These are phyloP conservation scores for Haplographium delicatum DNA, from an alignment of 495 filamentous ascomycete species.

Conservation along the genomic window DNA sequence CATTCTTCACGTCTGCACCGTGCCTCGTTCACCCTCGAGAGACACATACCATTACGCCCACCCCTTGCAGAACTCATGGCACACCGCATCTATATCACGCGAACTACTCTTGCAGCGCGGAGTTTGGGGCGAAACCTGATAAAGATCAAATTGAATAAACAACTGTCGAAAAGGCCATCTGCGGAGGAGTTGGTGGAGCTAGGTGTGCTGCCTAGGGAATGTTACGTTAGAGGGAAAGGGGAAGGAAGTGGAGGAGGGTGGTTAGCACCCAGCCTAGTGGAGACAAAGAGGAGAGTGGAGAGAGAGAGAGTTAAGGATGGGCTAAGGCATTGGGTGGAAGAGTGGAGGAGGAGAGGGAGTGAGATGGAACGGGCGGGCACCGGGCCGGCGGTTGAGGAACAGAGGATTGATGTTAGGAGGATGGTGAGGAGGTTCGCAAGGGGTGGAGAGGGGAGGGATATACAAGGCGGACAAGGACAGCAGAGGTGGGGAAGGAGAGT, in stretches of 20 bases:
- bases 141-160: conserved; percentile 28
- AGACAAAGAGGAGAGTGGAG: conserved; percentile 44
- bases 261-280: conserved; percentile 30
- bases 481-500: conserved; percentile 1
- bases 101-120: conserved; percentile 48
- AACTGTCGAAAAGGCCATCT: conserved; percentile 27
- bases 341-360: conserved; percentile 23
- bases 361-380: not conserved
- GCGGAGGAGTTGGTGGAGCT: conserved; percentile 26
- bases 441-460: not conserved
- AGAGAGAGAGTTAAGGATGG: conserved; percentile 50
- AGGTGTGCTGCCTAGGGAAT: conserved; percentile 28
- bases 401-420: conserved; percentile 18
- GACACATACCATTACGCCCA: conserved; percentile 46
- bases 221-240: conserved; percentile 7
- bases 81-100: conserved; percentile 55
- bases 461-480: too few relatives aligned
- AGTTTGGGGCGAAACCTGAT: conserved; percentile 44
- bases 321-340: conserved; percentile 44
- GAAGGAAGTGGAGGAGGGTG: conserved; percentile 20
- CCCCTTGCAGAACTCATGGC: conserved; percentile 44
- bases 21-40: conserved; percentile 40
- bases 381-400: conserved; percentile 2
- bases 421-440: conserved; percentile 20
- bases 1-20: conserved; percentile 49